phyloP scores from a whole-genome alignment of 176 grass and related monocot species.

The Aegilops bicornis region DNA sequence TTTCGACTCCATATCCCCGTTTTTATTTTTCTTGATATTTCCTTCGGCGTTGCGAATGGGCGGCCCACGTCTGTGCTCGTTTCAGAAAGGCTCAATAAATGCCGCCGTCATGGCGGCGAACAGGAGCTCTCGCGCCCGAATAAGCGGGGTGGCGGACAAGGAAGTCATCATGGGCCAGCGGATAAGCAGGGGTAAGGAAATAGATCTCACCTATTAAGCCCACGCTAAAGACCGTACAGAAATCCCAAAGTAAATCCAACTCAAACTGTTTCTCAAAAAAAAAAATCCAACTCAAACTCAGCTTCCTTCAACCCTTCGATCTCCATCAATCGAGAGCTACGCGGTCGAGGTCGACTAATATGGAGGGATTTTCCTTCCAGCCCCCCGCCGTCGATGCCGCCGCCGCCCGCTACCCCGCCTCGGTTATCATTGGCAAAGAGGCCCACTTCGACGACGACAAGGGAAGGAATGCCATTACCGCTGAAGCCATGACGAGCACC shows the following conservation, averaged over 20 bases:
- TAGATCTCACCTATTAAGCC: not conserved
- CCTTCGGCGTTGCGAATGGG: too few relatives aligned
- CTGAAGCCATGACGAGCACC: not conserved
- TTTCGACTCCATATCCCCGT: too few relatives aligned
- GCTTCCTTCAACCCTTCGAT: not conserved
- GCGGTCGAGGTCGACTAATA: not conserved
- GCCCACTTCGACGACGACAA: not conserved
- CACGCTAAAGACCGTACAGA: not conserved
- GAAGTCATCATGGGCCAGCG: too few relatives aligned
- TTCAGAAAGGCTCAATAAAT: too few relatives aligned
- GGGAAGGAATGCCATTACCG: not conserved
- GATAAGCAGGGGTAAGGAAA: too few relatives aligned
- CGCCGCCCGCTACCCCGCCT: not conserved
- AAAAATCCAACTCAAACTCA: not conserved
- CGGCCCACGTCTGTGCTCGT: too few relatives aligned
- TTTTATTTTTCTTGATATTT: too few relatives aligned
- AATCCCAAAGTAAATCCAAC: not conserved
- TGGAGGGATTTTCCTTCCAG: not conserved
- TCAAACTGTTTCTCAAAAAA: not conserved
- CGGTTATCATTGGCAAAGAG: not conserved
- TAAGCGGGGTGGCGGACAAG: too few relatives aligned
- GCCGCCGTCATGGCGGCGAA: too few relatives aligned
- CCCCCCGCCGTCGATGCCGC: not conserved
- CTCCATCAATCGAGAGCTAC: not conserved
- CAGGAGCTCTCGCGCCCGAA: too few relatives aligned